Conservation (phyloP, 257 asterid genomes). For the Plantago major region DNA sequence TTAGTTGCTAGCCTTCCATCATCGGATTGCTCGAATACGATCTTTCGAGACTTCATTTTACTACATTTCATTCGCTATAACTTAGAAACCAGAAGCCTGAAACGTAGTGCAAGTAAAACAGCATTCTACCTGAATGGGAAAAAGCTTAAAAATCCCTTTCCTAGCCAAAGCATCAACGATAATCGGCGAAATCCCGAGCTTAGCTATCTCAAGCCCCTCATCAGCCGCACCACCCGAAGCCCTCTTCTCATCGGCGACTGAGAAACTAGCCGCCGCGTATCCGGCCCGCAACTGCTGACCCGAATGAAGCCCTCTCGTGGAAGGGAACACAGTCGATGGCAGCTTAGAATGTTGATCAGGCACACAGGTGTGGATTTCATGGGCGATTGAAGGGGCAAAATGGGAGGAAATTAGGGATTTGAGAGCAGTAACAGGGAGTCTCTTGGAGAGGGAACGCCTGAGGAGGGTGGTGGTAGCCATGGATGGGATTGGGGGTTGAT, state of each 20-base stretch:
- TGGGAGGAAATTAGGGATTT: constrained; percentile 23
- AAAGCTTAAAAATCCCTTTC: constrained; percentile 74
- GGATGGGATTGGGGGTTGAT: too few species aligned
- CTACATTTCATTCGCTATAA: too few species aligned
- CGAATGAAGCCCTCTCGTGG: constrained; percentile 44
- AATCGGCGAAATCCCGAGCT: constrained; percentile 68
- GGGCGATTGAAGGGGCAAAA: background rate
- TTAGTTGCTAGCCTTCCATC: too few species aligned
- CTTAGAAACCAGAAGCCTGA: too few species aligned
- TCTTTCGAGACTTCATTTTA: too few species aligned
- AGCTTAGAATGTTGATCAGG: background rate
- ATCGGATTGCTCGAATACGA: too few species aligned
- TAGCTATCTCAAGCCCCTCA: constrained; percentile 86
- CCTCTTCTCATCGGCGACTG: constrained; percentile 45
- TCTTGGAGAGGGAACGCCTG: constrained; percentile 16
- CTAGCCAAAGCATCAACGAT: constrained; percentile 55
- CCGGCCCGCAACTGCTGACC: constrained; percentile 39
- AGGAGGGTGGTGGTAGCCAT: too few species aligned
- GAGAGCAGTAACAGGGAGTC: constrained; percentile 34
- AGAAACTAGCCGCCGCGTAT: constrained; percentile 57
- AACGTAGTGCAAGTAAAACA: background rate
- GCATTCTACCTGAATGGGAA: constrained; percentile 79
- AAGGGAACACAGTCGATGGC: constrained; percentile 12
- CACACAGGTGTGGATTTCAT: constrained; percentile 24
- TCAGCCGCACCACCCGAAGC: constrained; percentile 32